phyloP scores from a whole-genome alignment of 164 flowering plant genomes.

The Buxus sempervirens region DNA sequence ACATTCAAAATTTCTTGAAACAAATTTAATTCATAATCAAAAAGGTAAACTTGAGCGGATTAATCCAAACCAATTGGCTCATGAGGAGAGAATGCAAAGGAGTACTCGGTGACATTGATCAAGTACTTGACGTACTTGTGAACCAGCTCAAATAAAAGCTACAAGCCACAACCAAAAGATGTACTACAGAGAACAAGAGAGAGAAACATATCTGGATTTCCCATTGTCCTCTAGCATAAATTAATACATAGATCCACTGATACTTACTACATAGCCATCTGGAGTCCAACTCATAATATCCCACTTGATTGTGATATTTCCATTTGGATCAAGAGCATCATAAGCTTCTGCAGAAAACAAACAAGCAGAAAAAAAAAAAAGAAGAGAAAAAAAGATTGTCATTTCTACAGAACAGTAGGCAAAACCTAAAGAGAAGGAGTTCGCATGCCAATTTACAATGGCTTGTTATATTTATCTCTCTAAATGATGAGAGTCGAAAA shows the following conservation, averaged over 20 bases:
- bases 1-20: too few species aligned
- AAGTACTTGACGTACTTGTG: neutral
- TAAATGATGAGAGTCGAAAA: too few species aligned
- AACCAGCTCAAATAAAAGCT: neutral
- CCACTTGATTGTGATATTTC: constrained; percentile 81
- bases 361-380: neutral
- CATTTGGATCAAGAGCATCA: constrained; percentile 72
- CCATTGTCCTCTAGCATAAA: neutral
- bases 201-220: neutral
- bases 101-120: neutral
- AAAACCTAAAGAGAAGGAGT: too few species aligned
- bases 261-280: constrained; percentile 81
- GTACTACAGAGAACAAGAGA: neutral
- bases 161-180: neutral
- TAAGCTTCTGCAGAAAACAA: constrained; percentile 53
- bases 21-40: too few species aligned
- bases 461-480: neutral
- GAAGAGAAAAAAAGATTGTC: constrained; percentile 2
- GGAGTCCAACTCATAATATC: constrained; percentile 70
- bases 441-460: neutral
- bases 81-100: too few species aligned
- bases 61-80: too few species aligned
- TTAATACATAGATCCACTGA: neutral
- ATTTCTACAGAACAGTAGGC: neutral
- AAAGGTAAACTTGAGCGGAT: too few species aligned